Percentiles rank a stretch among this genome's conserved stretches.
Conservation (phyloP, 345 rosid species). For the Syzygium oleosum region DNA sequence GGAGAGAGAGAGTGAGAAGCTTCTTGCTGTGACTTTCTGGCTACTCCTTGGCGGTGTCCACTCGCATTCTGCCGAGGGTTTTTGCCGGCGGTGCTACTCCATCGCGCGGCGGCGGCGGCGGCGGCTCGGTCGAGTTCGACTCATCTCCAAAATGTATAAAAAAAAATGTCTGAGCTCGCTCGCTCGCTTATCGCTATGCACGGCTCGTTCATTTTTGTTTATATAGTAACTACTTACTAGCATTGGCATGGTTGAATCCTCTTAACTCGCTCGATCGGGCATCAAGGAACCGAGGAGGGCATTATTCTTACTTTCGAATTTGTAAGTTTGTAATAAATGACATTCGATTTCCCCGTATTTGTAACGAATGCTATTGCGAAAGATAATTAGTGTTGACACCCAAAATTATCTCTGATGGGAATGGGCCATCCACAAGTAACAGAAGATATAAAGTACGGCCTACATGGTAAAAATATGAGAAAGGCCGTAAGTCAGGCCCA, state of each 20-base stretch:
- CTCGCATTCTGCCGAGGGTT: neutral
- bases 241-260: neutral
- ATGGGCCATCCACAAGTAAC: too few relatives aligned
- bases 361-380: neutral
- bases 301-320: neutral
- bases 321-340: neutral
- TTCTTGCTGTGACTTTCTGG: neutral
- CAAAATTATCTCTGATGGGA: too few relatives aligned
- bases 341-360: neutral
- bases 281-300: too few relatives aligned
- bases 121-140: neutral
- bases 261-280: neutral
- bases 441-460: too few relatives aligned
- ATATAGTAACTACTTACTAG: neutral
- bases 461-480: too few relatives aligned
- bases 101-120: neutral
- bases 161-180: neutral
- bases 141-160: neutral
- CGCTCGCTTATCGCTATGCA: neutral
- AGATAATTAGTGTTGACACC: neutral
- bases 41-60: neutral
- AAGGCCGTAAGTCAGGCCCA: too few relatives aligned
- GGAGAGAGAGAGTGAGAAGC: neutral
- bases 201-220: neutral
- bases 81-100: neutral